phyloP scores from a whole-genome alignment of 2,329 filamentous ascomycete genomes.

The Talaromyces sp. region DNA sequence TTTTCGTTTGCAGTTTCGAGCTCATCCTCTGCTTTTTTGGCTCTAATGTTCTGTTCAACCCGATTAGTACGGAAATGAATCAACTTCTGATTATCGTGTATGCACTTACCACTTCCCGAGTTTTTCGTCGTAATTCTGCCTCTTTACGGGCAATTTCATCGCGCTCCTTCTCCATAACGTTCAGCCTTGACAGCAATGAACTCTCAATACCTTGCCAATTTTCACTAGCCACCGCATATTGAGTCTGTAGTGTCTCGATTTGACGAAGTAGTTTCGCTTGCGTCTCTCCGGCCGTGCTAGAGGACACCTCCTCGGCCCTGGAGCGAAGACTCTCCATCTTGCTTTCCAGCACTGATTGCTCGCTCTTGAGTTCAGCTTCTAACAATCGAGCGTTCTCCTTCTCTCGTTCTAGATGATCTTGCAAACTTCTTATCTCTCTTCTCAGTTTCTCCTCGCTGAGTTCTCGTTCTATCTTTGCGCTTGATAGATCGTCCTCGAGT shows the following conservation, averaged over 20 bases:
- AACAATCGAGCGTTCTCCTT: conserved; percentile 64
- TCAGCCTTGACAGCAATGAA: conserved; percentile 72
- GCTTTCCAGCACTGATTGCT: conserved; percentile 73
- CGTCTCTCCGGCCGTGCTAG: conserved; percentile 73
- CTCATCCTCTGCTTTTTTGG: conserved; percentile 74
- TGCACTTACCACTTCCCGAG: conserved; percentile 70
- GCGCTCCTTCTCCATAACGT: conserved; percentile 80
- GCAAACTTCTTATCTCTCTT: conserved; percentile 66
- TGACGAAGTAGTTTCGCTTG: conserved; percentile 89
- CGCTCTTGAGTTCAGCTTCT: conserved; percentile 76
- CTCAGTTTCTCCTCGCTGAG: conserved; percentile 67
- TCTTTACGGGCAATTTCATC: conserved; percentile 82
- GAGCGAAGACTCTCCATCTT: conserved; percentile 85
- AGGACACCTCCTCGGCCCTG: conserved; percentile 83
- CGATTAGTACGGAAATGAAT: conserved; percentile 16
- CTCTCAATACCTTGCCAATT: conserved; percentile 98
- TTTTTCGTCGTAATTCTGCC: conserved; percentile 82
- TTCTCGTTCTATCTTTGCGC: conserved; percentile 70
- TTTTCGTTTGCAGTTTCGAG: conserved; percentile 61
- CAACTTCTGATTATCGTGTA: neutral
- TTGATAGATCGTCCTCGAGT: conserved; percentile 63
- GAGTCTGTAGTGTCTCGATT: conserved; percentile 90
- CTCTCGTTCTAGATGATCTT: conserved; percentile 69
- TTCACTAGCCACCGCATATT: conserved; percentile 88
- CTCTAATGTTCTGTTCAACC: conserved; percentile 58